Evolutionary conservation across 164 flowering plant genomes (phyloP).

Genomic region (Macadamia tetraphylla): DNA sequence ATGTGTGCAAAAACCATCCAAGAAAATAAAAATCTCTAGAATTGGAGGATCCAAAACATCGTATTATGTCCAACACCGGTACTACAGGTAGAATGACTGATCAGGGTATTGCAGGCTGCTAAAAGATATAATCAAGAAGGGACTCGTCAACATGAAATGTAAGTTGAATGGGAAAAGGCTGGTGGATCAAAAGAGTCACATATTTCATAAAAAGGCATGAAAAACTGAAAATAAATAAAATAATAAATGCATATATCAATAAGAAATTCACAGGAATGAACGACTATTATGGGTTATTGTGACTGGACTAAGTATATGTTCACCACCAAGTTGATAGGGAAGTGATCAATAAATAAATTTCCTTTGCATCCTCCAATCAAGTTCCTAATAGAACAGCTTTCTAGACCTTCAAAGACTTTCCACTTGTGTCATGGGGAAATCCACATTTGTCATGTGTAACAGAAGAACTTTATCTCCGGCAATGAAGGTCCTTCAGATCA

Average conservation of each 20-base stretch:
- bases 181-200: background rate
- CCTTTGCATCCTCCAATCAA: slow-evolving; percentile 20
- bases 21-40: too few species aligned
- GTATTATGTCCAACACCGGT: too few species aligned
- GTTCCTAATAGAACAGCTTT: slow-evolving; percentile 23
- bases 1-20: too few species aligned
- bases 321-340: background rate
- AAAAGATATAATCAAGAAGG: background rate
- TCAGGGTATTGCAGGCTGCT: too few species aligned
- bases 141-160: background rate
- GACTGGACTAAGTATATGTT: too few species aligned
- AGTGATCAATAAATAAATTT: slow-evolving; percentile 26
- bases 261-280: too few species aligned
- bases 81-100: too few species aligned
- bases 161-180: background rate
- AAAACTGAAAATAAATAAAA: too few species aligned
- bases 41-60: too few species aligned
- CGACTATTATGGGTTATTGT: too few species aligned
- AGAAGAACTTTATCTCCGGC: slow-evolving; percentile 30
- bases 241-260: too few species aligned
- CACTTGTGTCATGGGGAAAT: slow-evolving; percentile 42
- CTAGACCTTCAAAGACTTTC: slow-evolving; percentile 17
- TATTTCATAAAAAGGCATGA: background rate
- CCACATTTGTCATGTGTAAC: slow-evolving; percentile 32
- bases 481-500: slow-evolving; percentile 38